Conservation (phyloP, 140 eudicot species). For the Eryngium alpinum region DNA sequence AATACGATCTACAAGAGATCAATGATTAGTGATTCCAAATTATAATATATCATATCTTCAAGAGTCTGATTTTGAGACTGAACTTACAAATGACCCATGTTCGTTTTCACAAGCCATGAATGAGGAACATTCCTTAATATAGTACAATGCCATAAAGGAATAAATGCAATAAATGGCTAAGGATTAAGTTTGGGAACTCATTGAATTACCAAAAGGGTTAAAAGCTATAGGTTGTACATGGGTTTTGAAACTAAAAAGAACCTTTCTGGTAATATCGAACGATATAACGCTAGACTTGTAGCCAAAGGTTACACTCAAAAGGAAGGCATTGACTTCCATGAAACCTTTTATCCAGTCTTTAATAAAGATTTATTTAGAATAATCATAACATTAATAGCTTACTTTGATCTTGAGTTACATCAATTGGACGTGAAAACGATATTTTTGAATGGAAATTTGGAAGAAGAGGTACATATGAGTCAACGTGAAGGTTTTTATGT, state of each 20-base stretch:
- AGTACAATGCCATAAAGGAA: background rate
- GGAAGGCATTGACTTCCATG: constrained; percentile 2
- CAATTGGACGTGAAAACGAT: background rate
- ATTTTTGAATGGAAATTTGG: too few species aligned
- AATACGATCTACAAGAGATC: background rate
- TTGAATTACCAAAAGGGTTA: background rate
- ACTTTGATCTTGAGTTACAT: background rate
- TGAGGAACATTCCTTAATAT: too few species aligned
- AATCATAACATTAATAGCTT: constrained; percentile 1
- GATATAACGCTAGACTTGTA: background rate
- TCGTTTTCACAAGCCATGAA: too few species aligned
- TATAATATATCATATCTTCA: background rate
- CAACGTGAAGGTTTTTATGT: background rate
- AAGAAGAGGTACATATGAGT: background rate
- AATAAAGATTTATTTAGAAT: background rate
- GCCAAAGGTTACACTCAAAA: background rate
- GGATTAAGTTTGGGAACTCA: background rate
- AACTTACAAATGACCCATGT: background rate
- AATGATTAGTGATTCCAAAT: background rate
- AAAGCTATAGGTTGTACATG: constrained; percentile 4
- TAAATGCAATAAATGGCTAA: background rate
- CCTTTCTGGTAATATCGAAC: background rate
- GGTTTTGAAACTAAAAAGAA: constrained; percentile 2
- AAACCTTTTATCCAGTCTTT: constrained; percentile 7
- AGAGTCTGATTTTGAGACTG: background rate